Percentiles rank a stretch among this genome's conserved stretches.
Conservation (phyloP, 2,329 filamentous ascomycete species). For the Neodidymelliopsis sp. region DNA sequence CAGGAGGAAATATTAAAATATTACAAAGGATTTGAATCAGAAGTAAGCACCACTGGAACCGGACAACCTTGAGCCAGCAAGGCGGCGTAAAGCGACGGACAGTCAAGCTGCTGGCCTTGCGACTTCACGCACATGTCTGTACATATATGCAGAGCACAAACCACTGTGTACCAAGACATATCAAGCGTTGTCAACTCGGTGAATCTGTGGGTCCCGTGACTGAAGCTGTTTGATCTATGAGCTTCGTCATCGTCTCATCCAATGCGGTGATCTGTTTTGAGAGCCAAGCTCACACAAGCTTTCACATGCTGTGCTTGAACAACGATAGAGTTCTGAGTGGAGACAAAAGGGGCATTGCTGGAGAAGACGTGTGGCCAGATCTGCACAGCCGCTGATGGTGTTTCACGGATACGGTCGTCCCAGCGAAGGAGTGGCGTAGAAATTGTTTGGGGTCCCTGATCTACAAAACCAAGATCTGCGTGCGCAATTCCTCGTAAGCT, state of each 20-base stretch:
- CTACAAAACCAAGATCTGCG: background rate
- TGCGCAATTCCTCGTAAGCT: constrained; percentile 9
- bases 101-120: constrained; percentile 6
- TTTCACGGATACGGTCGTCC: constrained; percentile 12
- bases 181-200: constrained; percentile 2
- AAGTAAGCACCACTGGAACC: background rate
- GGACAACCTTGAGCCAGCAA: constrained; percentile 20
- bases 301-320: constrained; percentile 18
- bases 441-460: background rate
- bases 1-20: constrained; percentile 15
- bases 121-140: background rate
- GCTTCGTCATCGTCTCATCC: constrained; percentile 13
- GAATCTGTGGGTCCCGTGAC: constrained; percentile 15
- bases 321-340: constrained; percentile 6
- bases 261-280: constrained; percentile 2
- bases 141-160: constrained; percentile 4
- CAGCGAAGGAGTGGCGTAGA: constrained; percentile 6
- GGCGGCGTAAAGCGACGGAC: constrained; percentile 7
- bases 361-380: constrained; percentile 5
- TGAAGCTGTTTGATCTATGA: constrained; percentile 25
- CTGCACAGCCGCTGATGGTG: constrained; percentile 12
- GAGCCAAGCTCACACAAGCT: constrained; percentile 25
- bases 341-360: background rate
- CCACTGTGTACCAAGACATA: constrained; percentile 1
- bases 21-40: background rate